Evolutionary conservation across 164 flowering plant genomes (phyloP), one percentile per base, ranked within the genome.

Genomic region (Malania oleifera): DNA sequence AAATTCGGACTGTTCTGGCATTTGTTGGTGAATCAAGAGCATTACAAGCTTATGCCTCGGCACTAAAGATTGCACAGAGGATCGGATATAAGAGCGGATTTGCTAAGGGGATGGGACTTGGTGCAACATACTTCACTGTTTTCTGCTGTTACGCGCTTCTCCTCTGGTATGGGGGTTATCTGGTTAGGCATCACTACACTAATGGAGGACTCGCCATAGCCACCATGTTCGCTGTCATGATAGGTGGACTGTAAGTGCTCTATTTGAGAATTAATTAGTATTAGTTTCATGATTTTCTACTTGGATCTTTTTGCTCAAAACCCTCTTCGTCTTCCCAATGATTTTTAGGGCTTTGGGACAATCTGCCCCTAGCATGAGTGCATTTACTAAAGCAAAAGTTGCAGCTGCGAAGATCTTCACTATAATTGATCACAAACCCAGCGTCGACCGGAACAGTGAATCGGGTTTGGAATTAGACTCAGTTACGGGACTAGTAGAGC

Each of bases 191-290:
- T 52, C 81, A 82, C 44, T 77, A 62, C 67, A 93, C 99, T 60
- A 88, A 93, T 61, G 97, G 98, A 52, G 98, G 98, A 23, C 87
- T 89, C 13, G 98, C 98, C 66, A 87, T 93, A 27, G 78, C 98
- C 44, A 93, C 97, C 60, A 90, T 90, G 96, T 93, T 93, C 57
- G 77, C 96, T 0, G 98, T 93, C 28, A 90, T 90, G 97, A 77
- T 93, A 11, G 97, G 97, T 22, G 96, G 98, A 73, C 66, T 93
- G 98, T 93, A 77, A 83, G 96, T 73, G 22, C 39, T 56, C 31
- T n/a, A 40, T 43, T 49, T 44, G 9, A 43, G n/a, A n/a, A n/a
- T n/a, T n/a, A n/a, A n/a, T n/a, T n/a, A n/a, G n/a, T n/a, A n/a
- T n/a, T n/a, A n/a, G n/a, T n/a, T n/a, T 15, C n/a, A 34, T 20